Evolutionary conservation across 2,329 filamentous ascomycete genomes (phyloP).

Genomic region (Curvularia verruculosa): DNA sequence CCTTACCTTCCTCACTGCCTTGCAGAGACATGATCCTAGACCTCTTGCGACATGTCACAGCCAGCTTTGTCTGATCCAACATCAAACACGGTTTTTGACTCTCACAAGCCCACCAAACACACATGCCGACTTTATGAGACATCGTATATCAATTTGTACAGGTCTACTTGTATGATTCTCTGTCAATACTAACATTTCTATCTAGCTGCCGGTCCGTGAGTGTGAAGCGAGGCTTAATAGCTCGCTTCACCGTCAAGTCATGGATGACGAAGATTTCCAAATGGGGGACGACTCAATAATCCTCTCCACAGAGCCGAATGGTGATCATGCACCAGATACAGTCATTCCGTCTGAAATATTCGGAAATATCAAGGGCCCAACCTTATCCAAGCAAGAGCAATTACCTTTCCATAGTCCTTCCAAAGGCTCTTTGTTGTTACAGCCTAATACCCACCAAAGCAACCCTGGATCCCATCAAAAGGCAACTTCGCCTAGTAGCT

Average conservation of each 20-base stretch:
- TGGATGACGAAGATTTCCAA: constrained; percentile 39
- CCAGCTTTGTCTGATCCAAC: not conserved
- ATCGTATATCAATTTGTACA: not conserved
- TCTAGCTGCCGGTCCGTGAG: constrained; percentile 18
- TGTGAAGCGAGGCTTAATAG: constrained; percentile 26
- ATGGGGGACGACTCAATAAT: constrained; percentile 42
- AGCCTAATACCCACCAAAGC: constrained; percentile 10
- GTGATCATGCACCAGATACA: constrained; percentile 28
- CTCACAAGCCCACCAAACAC: not conserved
- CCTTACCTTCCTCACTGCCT: not conserved
- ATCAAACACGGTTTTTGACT: not conserved
- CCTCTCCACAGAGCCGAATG: constrained; percentile 44
- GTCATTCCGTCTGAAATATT: constrained; percentile 41
- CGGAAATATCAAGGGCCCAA: constrained; percentile 19
- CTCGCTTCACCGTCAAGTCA: constrained; percentile 22
- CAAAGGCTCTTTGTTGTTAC: constrained; percentile 18
- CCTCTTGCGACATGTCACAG: not conserved
- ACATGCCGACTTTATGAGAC: not conserved
- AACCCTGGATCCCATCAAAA: constrained; percentile 12
- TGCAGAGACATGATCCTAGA: not conserved
- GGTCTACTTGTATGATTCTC: not conserved
- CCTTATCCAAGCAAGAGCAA: constrained; percentile 30
- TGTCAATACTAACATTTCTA: constrained; percentile 4
- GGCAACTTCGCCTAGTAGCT: constrained; percentile 19
- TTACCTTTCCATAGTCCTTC: constrained; percentile 35